Evolutionary conservation across 1,284 basidiomycete species (phyloP).

Genomic region (Cutaneotrichosporon cutaneum): DNA sequence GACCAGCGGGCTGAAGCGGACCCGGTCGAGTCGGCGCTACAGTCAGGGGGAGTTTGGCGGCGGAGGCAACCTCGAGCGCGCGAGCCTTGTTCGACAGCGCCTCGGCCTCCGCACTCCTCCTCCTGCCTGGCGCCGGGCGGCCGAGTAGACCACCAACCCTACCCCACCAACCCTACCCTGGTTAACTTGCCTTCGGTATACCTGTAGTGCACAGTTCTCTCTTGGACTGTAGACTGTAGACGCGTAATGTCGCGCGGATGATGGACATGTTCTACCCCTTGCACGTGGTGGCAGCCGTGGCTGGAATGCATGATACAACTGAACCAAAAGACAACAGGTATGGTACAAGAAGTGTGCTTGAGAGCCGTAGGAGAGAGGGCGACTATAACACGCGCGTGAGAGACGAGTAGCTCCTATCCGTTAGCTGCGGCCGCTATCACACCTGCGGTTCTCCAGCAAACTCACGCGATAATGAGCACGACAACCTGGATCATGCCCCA

Average conservation of each 20-base stretch:
- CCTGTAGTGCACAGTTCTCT: background rate
- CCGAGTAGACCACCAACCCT: background rate
- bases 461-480: slow-evolving; percentile 60
- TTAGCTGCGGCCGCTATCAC: too few relatives aligned
- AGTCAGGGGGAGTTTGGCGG: background rate
- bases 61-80: too few relatives aligned
- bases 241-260: background rate
- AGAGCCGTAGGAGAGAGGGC: too few relatives aligned
- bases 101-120: background rate
- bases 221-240: background rate
- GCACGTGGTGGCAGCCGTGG: background rate
- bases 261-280: background rate
- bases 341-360: background rate
- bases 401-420: slow-evolving; percentile 41
- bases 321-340: background rate
- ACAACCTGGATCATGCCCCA: slow-evolving; percentile 69
- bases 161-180: background rate
- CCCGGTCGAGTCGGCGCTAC: background rate
- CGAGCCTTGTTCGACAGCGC: background rate
- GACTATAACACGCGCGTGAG: slow-evolving; percentile 43
- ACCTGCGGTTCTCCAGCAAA: background rate
- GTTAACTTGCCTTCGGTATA: background rate
- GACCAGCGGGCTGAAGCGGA: background rate
- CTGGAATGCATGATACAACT: slow-evolving; percentile 6
- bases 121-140: background rate